A percentile compares a stretch with the other conserved stretches of the same genome.
Evolutionary conservation across 768 basidiomycete genomes (phyloP).

Genomic region (Ephemerocybe angulata): DNA sequence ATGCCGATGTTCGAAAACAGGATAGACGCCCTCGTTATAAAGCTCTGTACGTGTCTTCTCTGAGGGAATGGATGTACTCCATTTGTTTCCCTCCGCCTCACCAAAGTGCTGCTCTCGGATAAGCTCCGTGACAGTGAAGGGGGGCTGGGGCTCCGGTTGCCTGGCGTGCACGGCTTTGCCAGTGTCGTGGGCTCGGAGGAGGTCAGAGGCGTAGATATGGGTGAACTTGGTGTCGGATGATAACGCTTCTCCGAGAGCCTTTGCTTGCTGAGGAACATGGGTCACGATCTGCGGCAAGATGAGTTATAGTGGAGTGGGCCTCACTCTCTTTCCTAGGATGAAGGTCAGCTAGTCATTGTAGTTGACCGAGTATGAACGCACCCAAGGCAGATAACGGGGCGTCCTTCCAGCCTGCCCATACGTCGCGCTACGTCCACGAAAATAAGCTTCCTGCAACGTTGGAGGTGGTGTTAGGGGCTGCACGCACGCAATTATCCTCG

Average conservation of each 20-base stretch:
- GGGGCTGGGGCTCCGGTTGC: slow-evolving; percentile 51
- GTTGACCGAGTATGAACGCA: slow-evolving; percentile 17
- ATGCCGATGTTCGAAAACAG: slow-evolving; percentile 41
- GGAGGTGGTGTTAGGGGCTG: neutral
- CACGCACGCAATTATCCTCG: slow-evolving; percentile 58
- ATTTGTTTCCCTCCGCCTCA: slow-evolving; percentile 61
- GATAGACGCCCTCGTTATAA: slow-evolving; percentile 49
- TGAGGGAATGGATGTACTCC: slow-evolving; percentile 33
- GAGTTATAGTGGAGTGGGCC: neutral
- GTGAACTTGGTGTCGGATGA: slow-evolving; percentile 44
- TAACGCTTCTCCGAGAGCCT: slow-evolving; percentile 55
- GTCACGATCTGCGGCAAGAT: neutral
- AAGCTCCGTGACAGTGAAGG: slow-evolving; percentile 48
- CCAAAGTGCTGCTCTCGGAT: slow-evolving; percentile 74
- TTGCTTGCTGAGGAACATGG: slow-evolving; percentile 45
- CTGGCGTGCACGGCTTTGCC: slow-evolving; percentile 50
- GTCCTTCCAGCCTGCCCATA: slow-evolving; percentile 81
- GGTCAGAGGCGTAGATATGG: slow-evolving; percentile 63
- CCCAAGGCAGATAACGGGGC: slow-evolving; percentile 71
- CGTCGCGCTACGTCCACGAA: slow-evolving; percentile 25
- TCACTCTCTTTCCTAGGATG: slow-evolving; percentile 15
- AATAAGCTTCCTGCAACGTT: too few relatives aligned
- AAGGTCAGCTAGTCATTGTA: neutral
- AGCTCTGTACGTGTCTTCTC: slow-evolving; percentile 39
- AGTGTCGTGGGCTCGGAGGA: slow-evolving; percentile 62